Conservation (phyloP, 1,284 basidiomycete genomes). For the Cryptococcus maquisensis region DNA sequence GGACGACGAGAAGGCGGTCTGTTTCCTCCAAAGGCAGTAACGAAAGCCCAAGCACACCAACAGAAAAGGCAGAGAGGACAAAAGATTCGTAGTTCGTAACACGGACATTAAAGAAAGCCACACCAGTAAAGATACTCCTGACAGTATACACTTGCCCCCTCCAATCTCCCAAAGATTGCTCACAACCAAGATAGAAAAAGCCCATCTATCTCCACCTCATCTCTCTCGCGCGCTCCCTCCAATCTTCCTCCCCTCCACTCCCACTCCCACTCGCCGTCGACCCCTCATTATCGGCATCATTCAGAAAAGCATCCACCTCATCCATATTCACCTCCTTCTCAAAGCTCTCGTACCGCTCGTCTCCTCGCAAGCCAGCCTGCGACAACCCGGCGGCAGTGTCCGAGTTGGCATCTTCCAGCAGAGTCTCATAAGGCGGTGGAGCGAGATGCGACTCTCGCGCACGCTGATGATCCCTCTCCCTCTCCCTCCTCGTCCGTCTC, state of each 20-base stretch:
- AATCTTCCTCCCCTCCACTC: neutral
- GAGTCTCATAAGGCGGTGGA: slow-evolving; percentile 27
- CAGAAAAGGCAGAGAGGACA: too few relatives aligned
- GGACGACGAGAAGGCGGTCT: too few relatives aligned
- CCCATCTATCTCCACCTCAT: too few relatives aligned
- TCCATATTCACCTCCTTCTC: slow-evolving; percentile 18
- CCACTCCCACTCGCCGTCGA: neutral
- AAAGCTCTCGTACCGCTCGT: slow-evolving; percentile 3
- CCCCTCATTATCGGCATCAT: slow-evolving; percentile 12
- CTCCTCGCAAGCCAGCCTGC: neutral
- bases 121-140: too few relatives aligned
- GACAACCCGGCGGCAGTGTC: neutral
- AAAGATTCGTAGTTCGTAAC: too few relatives aligned
- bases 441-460: slow-evolving; percentile 4
- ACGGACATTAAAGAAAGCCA: too few relatives aligned
- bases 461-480: slow-evolving; percentile 1
- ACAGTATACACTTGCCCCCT: too few relatives aligned
- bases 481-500: slow-evolving; percentile 14
- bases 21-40: too few relatives aligned
- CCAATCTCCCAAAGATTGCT: too few relatives aligned
- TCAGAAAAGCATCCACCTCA: slow-evolving; percentile 35
- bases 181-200: too few relatives aligned
- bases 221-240: neutral
- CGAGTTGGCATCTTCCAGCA: neutral
- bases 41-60: too few relatives aligned